Conservation (phyloP, 495 filamentous ascomycete species). For the Aspergillus incahuasiensis region DNA sequence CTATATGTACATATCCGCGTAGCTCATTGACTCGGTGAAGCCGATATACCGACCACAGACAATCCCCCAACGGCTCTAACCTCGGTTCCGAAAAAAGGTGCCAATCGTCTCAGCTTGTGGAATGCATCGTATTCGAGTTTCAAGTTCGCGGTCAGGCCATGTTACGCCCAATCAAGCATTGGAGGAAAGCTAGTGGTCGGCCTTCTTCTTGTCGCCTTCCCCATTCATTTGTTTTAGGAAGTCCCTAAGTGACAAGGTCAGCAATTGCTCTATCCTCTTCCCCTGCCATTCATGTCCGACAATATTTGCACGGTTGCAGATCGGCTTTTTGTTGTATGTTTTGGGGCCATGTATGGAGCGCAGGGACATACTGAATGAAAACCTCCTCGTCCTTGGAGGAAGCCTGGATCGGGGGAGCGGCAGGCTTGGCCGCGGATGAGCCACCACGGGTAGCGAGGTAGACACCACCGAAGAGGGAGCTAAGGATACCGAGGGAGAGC, state of each 20-base stretch:
- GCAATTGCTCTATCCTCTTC: constrained; percentile 2
- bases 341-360: neutral
- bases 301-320: too few relatives aligned
- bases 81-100: constrained; percentile 1
- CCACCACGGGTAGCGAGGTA: constrained; percentile 52
- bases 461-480: constrained; percentile 54
- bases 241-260: constrained; percentile 48
- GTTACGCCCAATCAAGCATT: constrained; percentile 10
- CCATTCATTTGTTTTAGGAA: constrained; percentile 70
- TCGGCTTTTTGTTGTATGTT: neutral
- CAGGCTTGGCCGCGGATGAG: constrained; percentile 52
- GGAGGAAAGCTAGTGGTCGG: constrained; percentile 51
- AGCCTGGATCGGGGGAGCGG: constrained; percentile 78
- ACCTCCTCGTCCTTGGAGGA: constrained; percentile 88
- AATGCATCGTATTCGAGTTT: neutral
- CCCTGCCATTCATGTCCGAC: neutral
- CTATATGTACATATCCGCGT: constrained; percentile 42
- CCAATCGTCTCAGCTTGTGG: neutral
- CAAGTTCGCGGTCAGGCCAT: neutral
- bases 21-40: neutral
- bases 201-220: constrained; percentile 56
- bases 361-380: constrained; percentile 82
- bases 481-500: constrained; percentile 85
- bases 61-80: constrained; percentile 7
- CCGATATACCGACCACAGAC: constrained; percentile 5